Evolutionary conservation across 495 filamentous ascomycete genomes (phyloP), one percentile per base, ranked within the genome.

Genomic region (Aspergillus cavernicola): DNA sequence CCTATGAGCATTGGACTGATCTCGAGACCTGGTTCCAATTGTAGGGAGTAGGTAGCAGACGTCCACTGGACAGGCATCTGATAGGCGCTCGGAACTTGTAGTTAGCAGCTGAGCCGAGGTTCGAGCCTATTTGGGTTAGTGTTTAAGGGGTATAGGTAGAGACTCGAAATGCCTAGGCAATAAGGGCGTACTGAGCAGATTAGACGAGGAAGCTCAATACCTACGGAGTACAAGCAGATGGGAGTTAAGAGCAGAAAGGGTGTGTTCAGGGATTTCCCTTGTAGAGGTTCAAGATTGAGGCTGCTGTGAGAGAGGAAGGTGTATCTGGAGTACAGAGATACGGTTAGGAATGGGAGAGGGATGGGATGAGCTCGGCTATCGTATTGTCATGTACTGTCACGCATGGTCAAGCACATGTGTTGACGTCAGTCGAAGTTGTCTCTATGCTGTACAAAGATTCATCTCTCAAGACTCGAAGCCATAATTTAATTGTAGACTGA

Each of bases 351-450:
- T 8, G n/a, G n/a, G 13, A 31, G 13, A 29, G 10, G 15, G 6
- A n/a, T n/a, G 11, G 15, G 40, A 24, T 13, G 3, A 28, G 4
- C 16, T 29, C 24, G 15, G 26, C 7, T 13, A 26, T 13, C 20
- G 37, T 42, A 43, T 48, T 42, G 36, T 59, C 18, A 40, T 16
- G 66, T 65, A 67, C 54, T 63, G 64, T 66, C 56, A 68, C 29
- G 11, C 31, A 33, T 3, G 11, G 31, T n/a, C n/a, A 67, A 58
- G 58, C 67, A 66, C 59, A 56, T 63, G 57, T 52, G 35, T 63
- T 58, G 52, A 71, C 68, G 66, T 71, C 66, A 70, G 4, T 65
- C 24, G 38, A n/a, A n/a, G 22, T 8, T 26, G 22, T 20, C 5
- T 39, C 22, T 28, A 38, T 16, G 16, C n/a, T 16, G n/a, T 8